Base-by-base conservation (phyloP, 1,139 yeast species). In the Protomyces lactucae-debilis region DNA sequence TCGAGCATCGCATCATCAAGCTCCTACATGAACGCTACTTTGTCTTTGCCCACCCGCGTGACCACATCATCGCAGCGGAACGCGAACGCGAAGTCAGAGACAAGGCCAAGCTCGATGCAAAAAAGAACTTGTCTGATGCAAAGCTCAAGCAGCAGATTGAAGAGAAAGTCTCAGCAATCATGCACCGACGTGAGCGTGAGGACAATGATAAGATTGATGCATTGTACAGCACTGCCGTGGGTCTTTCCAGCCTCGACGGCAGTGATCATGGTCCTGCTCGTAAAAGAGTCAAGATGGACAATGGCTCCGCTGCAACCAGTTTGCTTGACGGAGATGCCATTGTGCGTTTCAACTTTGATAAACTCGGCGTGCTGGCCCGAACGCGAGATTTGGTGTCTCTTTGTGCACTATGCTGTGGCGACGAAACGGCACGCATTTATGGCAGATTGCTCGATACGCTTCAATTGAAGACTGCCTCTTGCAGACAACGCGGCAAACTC, bases 331-430 rank as follows among this genome's bases (percentile, higher is more conserved):
- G 70, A 2, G 70, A 73, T 6, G 74, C 86, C 10, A 82, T 87
- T 0, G 76, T 91, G 14, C 78, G 85, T 0, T 80, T 91, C 70
- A 86, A 86, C 71, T 79, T 87, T 66, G 81, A 83, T 40, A 79
- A 95, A 69, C 90, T 83, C 71, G 79, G 87, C 66, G 86, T 90
- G 70, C 76, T 83, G 54, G 80, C 86, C 71, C 81, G 97, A 68
- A 81, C 87, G 16, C 76, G 78, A 52, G 87, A 87, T 67, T 79
- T 93, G 36, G 83, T 80, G 0, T 82, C 82, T 52, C 79, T 88
- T 61, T 88, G 87, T 21, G 80, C 80, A 51, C 85, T 87, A 57
- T 80, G 92, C 66, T 76, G 91, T 55, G 99, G 99, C 5, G 75
- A 80, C 12, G 75, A 87, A 2, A 80, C 95, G 0, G 82, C 95